A percentile compares a stretch with the other conserved stretches of the same genome.
These are phyloP conservation scores for Ananas comosus DNA, from an alignment of 176 grass and related monocot genomes.

Conservation along the genomic window DNA sequence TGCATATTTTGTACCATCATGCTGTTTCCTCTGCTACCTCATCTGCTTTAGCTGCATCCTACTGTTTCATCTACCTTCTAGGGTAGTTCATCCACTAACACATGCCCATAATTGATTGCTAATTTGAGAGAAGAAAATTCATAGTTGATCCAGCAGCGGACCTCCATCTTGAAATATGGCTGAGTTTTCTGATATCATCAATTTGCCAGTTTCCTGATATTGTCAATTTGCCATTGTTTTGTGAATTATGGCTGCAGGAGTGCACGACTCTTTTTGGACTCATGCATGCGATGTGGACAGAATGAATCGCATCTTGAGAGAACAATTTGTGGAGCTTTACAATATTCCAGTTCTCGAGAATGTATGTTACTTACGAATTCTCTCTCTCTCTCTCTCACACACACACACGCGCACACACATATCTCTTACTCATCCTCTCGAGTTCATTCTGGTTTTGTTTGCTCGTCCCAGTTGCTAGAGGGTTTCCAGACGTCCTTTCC, in stretches of 20 bases:
- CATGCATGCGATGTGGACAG: conserved; percentile 84
- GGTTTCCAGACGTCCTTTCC: conserved; percentile 64
- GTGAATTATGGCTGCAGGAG: conserved; percentile 38
- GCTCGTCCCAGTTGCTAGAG: conserved; percentile 52
- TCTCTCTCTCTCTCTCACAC: neutral
- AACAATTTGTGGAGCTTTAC: conserved; percentile 90
- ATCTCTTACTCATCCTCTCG: neutral
- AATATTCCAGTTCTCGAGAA: conserved; percentile 88
- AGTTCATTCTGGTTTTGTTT: conserved; percentile 11
- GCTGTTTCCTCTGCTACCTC: too few species aligned
- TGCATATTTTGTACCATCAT: too few species aligned
- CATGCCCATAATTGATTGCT: too few species aligned
- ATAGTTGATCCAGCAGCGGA: too few species aligned
- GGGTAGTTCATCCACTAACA: too few species aligned
- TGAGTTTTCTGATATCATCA: neutral
- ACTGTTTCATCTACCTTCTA: too few species aligned
- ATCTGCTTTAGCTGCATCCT: too few species aligned
- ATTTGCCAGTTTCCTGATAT: neutral
- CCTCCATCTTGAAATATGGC: neutral
- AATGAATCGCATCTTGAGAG: conserved; percentile 91
- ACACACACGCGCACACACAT: neutral
- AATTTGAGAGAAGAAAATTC: too few species aligned
- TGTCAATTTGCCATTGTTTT: neutral
- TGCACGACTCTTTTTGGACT: conserved; percentile 96
- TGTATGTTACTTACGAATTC: conserved; percentile 30